phyloP scores from a whole-genome alignment of 106 monocot genomes.

The Acorus calamus region DNA sequence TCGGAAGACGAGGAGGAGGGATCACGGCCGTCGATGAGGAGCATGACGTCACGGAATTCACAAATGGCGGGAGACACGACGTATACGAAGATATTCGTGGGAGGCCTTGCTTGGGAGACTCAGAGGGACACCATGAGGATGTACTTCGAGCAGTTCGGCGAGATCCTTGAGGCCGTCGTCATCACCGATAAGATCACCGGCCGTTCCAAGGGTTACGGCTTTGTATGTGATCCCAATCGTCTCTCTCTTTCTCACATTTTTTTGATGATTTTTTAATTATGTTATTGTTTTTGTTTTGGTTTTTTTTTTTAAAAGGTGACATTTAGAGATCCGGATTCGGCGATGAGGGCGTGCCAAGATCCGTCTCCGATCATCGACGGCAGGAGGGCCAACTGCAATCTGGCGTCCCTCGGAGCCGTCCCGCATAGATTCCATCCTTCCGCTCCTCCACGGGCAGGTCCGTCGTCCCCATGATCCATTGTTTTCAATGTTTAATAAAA shows the following conservation, averaged over 20 bases:
- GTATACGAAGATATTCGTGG: conserved; percentile 50
- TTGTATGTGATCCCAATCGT: conserved; percentile 6
- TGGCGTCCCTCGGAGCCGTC: conserved; percentile 43
- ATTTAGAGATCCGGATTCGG: conserved; percentile 53
- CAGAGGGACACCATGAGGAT: conserved; percentile 28
- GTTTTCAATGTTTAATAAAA: background rate
- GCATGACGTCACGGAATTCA: too few species aligned
- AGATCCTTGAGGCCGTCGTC: conserved; percentile 55
- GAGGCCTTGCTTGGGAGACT: conserved; percentile 48
- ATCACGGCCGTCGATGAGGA: too few species aligned
- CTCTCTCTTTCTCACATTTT: background rate
- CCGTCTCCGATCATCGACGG: conserved; percentile 71
- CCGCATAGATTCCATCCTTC: conserved; percentile 14
- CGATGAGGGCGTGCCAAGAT: conserved; percentile 51
- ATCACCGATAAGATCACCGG: conserved; percentile 45
- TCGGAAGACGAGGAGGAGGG: too few species aligned
- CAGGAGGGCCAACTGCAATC: conserved; percentile 68
- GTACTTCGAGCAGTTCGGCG: conserved; percentile 56
- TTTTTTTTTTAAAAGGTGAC: conserved; percentile 39
- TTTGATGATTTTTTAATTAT: background rate
- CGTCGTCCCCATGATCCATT: background rate
- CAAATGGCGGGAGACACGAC: conserved; percentile 38
- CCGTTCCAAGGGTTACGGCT: conserved; percentile 52
- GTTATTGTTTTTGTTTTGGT: conserved; percentile 3
- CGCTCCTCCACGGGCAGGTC: conserved; percentile 23